phyloP scores from a whole-genome alignment of 768 basidiomycete genomes.

The Megacollybia marginata region DNA sequence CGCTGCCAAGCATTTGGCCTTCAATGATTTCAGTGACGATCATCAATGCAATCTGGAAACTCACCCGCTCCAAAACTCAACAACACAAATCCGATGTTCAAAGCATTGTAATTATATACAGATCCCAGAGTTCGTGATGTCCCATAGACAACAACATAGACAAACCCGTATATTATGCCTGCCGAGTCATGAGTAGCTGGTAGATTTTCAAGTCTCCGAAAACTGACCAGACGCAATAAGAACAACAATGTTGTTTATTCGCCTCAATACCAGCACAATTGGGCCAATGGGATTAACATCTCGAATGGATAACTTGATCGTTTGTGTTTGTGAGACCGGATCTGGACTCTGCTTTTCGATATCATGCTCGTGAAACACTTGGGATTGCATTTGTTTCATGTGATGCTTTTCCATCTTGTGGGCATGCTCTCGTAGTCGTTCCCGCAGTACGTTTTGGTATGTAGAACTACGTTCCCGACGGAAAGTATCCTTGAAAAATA shows the following conservation, averaged over 20 bases:
- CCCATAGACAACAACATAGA: slow-evolving; percentile 57
- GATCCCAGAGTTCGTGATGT: slow-evolving; percentile 59
- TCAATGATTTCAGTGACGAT: neutral
- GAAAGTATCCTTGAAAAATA: slow-evolving; percentile 79
- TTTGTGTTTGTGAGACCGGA: slow-evolving; percentile 5
- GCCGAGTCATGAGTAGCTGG: neutral
- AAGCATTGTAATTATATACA: slow-evolving; percentile 58
- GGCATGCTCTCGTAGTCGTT: slow-evolving; percentile 22
- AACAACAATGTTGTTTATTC: slow-evolving; percentile 61
- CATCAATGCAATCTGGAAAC: slow-evolving; percentile 6
- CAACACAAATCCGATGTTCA: slow-evolving; percentile 71
- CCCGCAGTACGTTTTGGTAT: slow-evolving; percentile 62
- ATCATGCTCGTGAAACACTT: slow-evolving; percentile 4
- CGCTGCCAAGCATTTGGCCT: slow-evolving; percentile 46
- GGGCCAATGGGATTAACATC: slow-evolving; percentile 76
- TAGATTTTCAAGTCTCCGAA: neutral
- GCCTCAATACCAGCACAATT: slow-evolving; percentile 46
- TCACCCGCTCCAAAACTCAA: slow-evolving; percentile 66
- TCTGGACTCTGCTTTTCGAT: slow-evolving; percentile 7
- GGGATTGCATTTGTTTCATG: slow-evolving; percentile 19
- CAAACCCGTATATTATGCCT: slow-evolving; percentile 8
- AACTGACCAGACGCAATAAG: slow-evolving; percentile 42
- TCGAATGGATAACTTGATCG: slow-evolving; percentile 46
- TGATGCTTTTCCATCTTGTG: slow-evolving; percentile 8
- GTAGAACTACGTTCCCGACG: slow-evolving; percentile 73